Base-by-base conservation (phyloP, 495 filamentous ascomycete species). In the Neurospora terricola region DNA sequence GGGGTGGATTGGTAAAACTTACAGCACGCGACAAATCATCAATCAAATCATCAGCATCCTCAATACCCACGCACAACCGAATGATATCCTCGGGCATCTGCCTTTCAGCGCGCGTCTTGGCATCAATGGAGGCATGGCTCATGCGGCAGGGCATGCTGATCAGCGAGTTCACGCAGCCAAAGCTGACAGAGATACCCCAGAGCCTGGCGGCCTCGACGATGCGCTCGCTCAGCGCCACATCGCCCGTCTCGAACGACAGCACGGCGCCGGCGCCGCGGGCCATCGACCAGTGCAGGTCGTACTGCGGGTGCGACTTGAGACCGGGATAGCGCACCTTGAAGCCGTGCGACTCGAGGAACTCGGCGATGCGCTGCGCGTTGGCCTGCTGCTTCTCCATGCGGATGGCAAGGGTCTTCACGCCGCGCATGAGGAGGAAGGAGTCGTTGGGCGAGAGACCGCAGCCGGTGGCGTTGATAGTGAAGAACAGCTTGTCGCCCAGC, bases 111-210 rank as follows among this genome's bases (percentile, higher is more conserved):
- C 96, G 86, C 72, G 94, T 97, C 86, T 96, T 95, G 73, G 91
- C 92, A 81, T 98, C 96, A 80, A 99, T 99, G 79, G 94, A 97
- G 27, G 96, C 96, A 84, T 99, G 96, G 82, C 96, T 98, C 96
- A 99, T 99, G 73, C 92, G 93, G 77, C 96, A 99, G 12, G 96
- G 96, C 96, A 99, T 97, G 83, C 94, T 97, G 82, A 99, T 99
- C 82, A 99, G 81, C 83, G 92, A 96, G 82, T 99, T 99, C 62
- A 99, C 96, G 82, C 96, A 98, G 42, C 96, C 96, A 80, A 99
- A 99, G 76, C 92, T 96, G 71, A 99, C 96, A 74, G 91, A 94
- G 75, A 99, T 99, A 23, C 91, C 94, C 91, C 94, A 99, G 36
- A 99, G 83, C 75, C 92, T 88, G 5, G 96, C 93, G 42, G 91